A percentile compares a stretch with the other conserved stretches of the same genome.
Conservation (phyloP, 148 eudicot genomes). For the Nepenthes gracilis region DNA sequence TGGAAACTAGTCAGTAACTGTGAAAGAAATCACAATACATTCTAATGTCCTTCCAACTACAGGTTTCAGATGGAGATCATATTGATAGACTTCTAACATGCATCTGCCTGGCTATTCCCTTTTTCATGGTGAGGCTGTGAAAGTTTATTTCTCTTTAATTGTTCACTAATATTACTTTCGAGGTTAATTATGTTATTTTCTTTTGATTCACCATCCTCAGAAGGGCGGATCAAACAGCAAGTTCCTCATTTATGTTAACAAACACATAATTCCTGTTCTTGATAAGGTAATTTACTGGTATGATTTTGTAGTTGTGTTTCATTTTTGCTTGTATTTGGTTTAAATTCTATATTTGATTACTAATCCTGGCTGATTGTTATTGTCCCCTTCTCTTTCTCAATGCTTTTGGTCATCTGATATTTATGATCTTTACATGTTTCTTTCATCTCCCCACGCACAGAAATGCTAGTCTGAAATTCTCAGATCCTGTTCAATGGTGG, state of each 20-base stretch:
- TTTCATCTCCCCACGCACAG: no score
- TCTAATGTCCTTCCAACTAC: conserved; percentile 10
- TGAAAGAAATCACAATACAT: neutral
- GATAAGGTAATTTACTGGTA: conserved; percentile 48
- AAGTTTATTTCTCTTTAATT: neutral
- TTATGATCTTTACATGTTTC: no score
- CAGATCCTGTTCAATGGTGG: no score
- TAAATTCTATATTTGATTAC: neutral
- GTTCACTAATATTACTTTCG: neutral
- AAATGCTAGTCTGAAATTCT: no score
- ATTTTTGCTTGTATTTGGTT: no score
- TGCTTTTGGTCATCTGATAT: no score
- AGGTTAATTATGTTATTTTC: conserved; percentile 1
- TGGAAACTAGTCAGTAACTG: neutral
- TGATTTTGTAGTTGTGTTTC: neutral
- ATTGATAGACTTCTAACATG: conserved; percentile 77
- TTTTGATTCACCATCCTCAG: conserved; percentile 22
- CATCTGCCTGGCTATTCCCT: conserved; percentile 76
- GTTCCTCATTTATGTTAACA: conserved; percentile 68
- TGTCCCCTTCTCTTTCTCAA: neutral
- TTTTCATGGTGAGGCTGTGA: conserved; percentile 44
- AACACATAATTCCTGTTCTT: conserved; percentile 75
- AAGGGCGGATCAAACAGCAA: conserved; percentile 89
- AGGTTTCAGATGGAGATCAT: conserved; percentile 80
- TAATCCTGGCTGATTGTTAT: neutral